Evolutionary conservation across 2,329 filamentous ascomycete species (phyloP).

Genomic region (Fusarium sp.): DNA sequence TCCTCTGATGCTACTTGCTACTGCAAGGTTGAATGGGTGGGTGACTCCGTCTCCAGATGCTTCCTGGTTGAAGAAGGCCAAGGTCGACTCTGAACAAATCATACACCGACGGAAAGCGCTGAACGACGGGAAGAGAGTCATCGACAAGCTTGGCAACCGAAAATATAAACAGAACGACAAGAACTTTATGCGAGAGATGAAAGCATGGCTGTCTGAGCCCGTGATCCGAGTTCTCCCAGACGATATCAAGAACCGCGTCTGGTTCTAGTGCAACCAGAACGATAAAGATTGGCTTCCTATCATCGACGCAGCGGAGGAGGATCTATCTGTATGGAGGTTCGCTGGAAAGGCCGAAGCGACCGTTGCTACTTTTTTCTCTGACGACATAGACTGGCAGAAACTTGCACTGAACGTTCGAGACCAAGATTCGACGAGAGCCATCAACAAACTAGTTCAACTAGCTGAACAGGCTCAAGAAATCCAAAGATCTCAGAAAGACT

Average conservation of each 20-base stretch:
- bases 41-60: neutral
- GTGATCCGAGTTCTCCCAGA: conserved; percentile 11
- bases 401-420: conserved; percentile 10
- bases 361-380: neutral
- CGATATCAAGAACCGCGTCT: conserved; percentile 19
- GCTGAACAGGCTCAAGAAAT: neutral
- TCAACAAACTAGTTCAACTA: conserved; percentile 10
- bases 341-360: neutral
- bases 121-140: neutral
- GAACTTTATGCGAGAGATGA: neutral
- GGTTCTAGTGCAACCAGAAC: conserved; percentile 13
- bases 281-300: conserved; percentile 5
- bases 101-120: conserved; percentile 4
- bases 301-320: neutral
- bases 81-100: neutral
- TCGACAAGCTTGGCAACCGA: conserved; percentile 11
- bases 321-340: neutral
- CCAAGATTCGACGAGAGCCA: neutral
- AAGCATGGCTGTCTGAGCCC: conserved; percentile 6
- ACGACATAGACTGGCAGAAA: conserved; percentile 2
- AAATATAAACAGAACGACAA: conserved; percentile 11
- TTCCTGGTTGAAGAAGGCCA: conserved; percentile 6
- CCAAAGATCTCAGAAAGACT: neutral
- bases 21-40: conserved; percentile 5
- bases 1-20: conserved; percentile 1